These are phyloP conservation scores for Nematocida ironsii DNA, from an alignment of 371 early-diverging fungal genomes.

Conservation along the genomic window DNA sequence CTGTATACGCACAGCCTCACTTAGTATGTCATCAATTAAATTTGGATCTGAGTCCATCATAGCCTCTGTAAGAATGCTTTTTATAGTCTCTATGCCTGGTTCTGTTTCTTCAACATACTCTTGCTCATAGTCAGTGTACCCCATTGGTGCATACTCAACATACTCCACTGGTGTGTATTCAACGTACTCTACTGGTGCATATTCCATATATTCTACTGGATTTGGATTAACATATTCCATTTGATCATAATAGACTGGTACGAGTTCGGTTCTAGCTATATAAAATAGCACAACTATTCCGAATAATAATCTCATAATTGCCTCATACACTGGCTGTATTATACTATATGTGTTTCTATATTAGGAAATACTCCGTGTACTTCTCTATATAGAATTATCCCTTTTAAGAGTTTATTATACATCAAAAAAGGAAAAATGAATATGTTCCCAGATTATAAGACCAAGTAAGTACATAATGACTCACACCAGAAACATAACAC, in stretches of 20 bases:
- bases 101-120: background rate
- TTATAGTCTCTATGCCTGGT: background rate
- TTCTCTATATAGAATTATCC: background rate
- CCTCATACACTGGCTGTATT: background rate
- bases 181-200: background rate
- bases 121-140: background rate
- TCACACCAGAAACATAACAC: background rate
- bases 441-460: background rate
- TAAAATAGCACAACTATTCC: background rate
- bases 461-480: background rate
- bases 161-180: background rate
- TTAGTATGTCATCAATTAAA: conserved; percentile 9
- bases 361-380: background rate
- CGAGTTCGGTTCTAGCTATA: background rate
- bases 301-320: background rate
- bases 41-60: conserved; percentile 23
- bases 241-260: background rate
- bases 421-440: conserved; percentile 15
- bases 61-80: background rate
- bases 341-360: background rate
- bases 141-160: background rate
- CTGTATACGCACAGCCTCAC: background rate
- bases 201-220: background rate
- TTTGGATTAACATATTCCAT: background rate
- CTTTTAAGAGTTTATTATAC: background rate